Base-by-base conservation (phyloP, 2,329 filamentous ascomycete genomes). In the Nemania serpens region DNA sequence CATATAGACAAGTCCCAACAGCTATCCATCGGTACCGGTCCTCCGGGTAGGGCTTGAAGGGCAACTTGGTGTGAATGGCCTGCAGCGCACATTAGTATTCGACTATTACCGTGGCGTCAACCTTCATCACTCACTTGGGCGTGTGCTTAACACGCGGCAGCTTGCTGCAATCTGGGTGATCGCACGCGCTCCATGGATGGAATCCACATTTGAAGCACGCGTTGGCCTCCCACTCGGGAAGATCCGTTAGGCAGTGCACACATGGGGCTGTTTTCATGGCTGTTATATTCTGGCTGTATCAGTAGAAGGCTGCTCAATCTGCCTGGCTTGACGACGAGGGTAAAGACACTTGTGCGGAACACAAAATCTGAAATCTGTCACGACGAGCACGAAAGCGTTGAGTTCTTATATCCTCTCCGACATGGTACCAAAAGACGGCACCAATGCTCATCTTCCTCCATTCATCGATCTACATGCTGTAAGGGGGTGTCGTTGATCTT, bases 161-260 rank as follows among this genome's bases (percentile, higher is more conserved):
- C 12, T 39, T 61, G 49, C 49, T 43, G 13, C 59, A 61, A 12
- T 57, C 54, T 5, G 43, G 53, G 25, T 61, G 53, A 37, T 57
- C 13, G 43, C 58, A 61, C 17, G 22, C 17, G 7, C 6, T 53
- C 58, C 58, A 61, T 13, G 58, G 58, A 45, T 61, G 54, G 12
- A 34, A 57, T 1, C 20, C 33, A 13, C 59, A 61, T 2, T 1
- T 12, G 10, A 18, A 1, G 37, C 59, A 61, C 1, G 39, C 9
- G 1, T 22, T 15, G 3, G 13, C 25, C 20, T 7, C 45, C 7
- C 20, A 12, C 2, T 48, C 36, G 0, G 33, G n/a, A n/a, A 15
- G 49, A 0, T 53, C 48, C 18, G n/a, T 17, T 10, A 57, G 54
- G 33, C 59, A 61, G 18, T 61, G 59, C 1, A 15, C 37, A 36